Conservation (phyloP, 257 asterid species). For the Primulina eburnea region DNA sequence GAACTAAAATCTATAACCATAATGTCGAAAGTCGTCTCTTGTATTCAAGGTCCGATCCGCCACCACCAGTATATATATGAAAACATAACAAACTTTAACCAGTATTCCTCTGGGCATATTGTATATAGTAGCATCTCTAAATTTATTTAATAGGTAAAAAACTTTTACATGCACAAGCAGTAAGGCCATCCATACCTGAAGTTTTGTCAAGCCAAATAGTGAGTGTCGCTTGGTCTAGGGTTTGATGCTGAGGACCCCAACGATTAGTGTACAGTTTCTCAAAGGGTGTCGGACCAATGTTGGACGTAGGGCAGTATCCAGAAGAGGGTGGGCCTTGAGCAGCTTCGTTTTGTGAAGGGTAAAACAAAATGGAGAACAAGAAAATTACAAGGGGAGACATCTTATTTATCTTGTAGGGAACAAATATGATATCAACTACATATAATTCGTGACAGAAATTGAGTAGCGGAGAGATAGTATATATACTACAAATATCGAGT, state of each 20-base stretch:
- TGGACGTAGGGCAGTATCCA: constrained; percentile 72
- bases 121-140: too few relatives aligned
- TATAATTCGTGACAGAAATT: too few relatives aligned
- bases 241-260: constrained; percentile 83
- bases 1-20: too few relatives aligned
- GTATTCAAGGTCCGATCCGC: too few relatives aligned
- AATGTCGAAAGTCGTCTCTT: too few relatives aligned
- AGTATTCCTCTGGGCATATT: too few relatives aligned
- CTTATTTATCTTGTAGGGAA: not conserved
- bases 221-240: constrained; percentile 50
- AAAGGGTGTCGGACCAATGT: constrained; percentile 56
- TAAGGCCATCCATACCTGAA: constrained; percentile 38
- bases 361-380: constrained; percentile 8
- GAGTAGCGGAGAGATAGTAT: not conserved
- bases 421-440: too few relatives aligned
- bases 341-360: constrained; percentile 25
- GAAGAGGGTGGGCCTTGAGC: constrained; percentile 78
- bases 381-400: not conserved
- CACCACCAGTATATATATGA: too few relatives aligned
- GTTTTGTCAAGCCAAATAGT: constrained; percentile 67
- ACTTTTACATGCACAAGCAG: too few relatives aligned
- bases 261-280: constrained; percentile 56
- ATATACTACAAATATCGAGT: too few relatives aligned
- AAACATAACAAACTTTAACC: too few relatives aligned
- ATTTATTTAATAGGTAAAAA: too few relatives aligned